phyloP scores from a whole-genome alignment of 2,329 filamentous ascomycete genomes.

The Torrubiella hemipterigena region DNA sequence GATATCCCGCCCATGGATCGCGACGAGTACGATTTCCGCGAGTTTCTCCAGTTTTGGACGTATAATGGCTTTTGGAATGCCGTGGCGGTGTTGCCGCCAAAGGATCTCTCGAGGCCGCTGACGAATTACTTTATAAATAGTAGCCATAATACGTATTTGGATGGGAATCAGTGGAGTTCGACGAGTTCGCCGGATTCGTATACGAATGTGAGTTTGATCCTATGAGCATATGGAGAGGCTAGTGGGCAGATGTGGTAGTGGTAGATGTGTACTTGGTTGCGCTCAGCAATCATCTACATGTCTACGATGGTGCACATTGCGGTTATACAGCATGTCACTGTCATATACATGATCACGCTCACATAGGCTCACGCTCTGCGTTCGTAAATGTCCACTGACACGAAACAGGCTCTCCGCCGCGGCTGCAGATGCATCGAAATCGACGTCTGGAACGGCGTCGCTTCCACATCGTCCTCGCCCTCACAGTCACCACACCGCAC shows the following conservation, averaged over 20 bases:
- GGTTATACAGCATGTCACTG: too few relatives aligned
- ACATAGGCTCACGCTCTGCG: too few relatives aligned
- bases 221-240: too few relatives aligned
- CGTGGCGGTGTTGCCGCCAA: constrained; percentile 27
- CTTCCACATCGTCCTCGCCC: too few relatives aligned
- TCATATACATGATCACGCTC: too few relatives aligned
- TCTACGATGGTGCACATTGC: too few relatives aligned
- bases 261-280: too few relatives aligned
- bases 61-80: constrained; percentile 31
- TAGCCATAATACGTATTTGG: constrained; percentile 88
- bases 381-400: too few relatives aligned
- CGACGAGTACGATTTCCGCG: constrained; percentile 30
- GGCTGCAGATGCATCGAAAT: constrained; percentile 90
- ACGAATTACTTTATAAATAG: constrained; percentile 91
- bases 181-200: constrained; percentile 70
- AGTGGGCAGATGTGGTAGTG: too few relatives aligned
- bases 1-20: constrained; percentile 20
- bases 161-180: constrained; percentile 74
- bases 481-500: too few relatives aligned
- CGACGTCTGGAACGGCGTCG: constrained; percentile 89
- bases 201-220: constrained; percentile 54
- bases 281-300: too few relatives aligned
- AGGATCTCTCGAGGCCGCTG: constrained; percentile 56
- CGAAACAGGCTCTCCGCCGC: constrained; percentile 50
- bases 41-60: constrained; percentile 39